Evolutionary conservation across 2,329 filamentous ascomycete genomes (phyloP), one percentile per base, ranked within the genome.

Genomic region (Tolypocladium capitatum): DNA sequence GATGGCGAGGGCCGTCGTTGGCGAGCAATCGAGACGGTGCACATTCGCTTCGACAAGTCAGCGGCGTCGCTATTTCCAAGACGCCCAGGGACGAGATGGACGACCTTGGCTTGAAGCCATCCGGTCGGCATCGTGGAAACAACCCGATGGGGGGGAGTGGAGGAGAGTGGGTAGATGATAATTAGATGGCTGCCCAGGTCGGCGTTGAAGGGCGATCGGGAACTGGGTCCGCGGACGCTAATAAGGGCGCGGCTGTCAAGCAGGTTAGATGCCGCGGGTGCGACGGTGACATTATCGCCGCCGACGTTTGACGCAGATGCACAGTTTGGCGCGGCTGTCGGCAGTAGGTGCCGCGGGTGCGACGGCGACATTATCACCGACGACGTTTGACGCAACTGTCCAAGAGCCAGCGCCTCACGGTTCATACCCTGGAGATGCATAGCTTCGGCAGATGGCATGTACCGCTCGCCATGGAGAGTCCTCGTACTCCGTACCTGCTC

Each of bases 311-410:
- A 31, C 30, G 31, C 36, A 13, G 24, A 27, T 16, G 13, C 13
- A 27, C 5, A 8, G 28, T 24, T 20, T 9, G 36, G 36, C 36
- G 42, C 42, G 42, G 42, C 18, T 44, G 42, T 33, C 42, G 13
- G 31, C 27, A n/a, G n/a, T n/a, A n/a, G n/a, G n/a, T n/a, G 6
- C 43, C 43, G 20, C 14, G 43, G 32, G 4, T 45, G 43, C 43
- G 43, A 45, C 43, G 43, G 43, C 43, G 43, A 34, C 43, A 45
- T 45, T 8, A 35, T 45, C 43, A 35, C 31, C 43, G 31, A n/a
- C 31, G 18, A 32, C 30, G 13, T 21, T 14, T 11, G 18, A 31
- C 30, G 31, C 36, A 13, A n/a, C n/a, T n/a, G n/a, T n/a, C n/a
- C n/a, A n/a, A n/a, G n/a, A n/a, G n/a, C n/a, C n/a, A n/a, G n/a